A percentile compares a stretch with the other conserved stretches of the same genome.
phyloP scores from a whole-genome alignment of 805 yeast species.

The Jamesozyma piceae region DNA sequence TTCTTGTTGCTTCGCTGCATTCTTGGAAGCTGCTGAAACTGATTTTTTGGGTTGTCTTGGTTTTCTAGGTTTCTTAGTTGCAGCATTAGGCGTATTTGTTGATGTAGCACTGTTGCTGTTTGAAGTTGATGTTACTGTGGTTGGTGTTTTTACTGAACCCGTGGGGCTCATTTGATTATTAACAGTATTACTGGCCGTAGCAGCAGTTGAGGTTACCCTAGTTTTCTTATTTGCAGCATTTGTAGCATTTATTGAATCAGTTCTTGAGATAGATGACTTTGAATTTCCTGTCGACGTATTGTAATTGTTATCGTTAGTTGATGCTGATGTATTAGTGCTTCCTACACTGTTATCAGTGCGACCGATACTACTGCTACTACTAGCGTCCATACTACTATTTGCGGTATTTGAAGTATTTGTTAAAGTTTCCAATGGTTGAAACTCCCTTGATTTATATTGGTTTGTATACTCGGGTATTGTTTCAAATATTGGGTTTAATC shows the following conservation, averaged over 20 bases:
- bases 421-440: slow-evolving; percentile 20
- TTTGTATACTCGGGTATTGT: slow-evolving; percentile 19
- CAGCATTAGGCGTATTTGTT: slow-evolving; percentile 8
- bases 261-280: background rate
- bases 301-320: background rate
- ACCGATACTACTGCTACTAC: too few species aligned
- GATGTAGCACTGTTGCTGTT: slow-evolving; percentile 3
- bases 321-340: background rate
- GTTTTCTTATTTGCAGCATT: background rate
- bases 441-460: slow-evolving; percentile 14
- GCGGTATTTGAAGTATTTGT: background rate
- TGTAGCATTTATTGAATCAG: background rate
- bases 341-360: too few species aligned
- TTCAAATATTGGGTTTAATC: slow-evolving; percentile 21
- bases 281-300: background rate
- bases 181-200: slow-evolving; percentile 1
- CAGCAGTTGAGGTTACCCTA: slow-evolving; percentile 4
- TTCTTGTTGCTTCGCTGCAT: background rate
- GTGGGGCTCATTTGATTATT: background rate
- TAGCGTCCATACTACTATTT: background rate
- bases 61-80: slow-evolving; percentile 23
- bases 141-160: slow-evolving; percentile 9
- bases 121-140: slow-evolving; percentile 4
- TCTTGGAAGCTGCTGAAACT: background rate
- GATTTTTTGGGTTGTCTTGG: slow-evolving; percentile 13